Evolutionary conservation across 1,139 yeast genomes (phyloP).

Genomic region (Suhomyces bribrorum): DNA sequence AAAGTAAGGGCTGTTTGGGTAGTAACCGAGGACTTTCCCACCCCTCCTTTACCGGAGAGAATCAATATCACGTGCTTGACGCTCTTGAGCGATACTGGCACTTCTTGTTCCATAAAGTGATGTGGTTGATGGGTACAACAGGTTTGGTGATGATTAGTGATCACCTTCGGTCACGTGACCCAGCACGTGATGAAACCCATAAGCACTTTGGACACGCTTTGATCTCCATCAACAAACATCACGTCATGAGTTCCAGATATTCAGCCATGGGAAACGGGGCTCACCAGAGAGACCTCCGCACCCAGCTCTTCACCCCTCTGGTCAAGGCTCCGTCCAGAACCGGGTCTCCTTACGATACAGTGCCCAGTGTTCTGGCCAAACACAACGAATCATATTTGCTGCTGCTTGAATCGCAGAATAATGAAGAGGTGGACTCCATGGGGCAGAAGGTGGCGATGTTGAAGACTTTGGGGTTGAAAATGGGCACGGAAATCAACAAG

Average conservation of each 20-base stretch:
- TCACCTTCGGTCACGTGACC: too few relatives aligned
- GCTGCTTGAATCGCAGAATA: conserved; percentile 82
- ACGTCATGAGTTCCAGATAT: conserved; percentile 25
- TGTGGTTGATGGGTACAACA: not conserved
- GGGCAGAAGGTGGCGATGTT: conserved; percentile 68
- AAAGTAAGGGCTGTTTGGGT: conserved; percentile 86
- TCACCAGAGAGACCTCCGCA: conserved; percentile 49
- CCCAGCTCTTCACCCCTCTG: conserved; percentile 42
- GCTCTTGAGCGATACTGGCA: conserved; percentile 55
- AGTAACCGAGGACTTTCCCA: conserved; percentile 94
- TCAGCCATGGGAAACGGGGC: conserved; percentile 38
- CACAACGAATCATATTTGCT: conserved; percentile 60
- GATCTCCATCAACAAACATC: not conserved
- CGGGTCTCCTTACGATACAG: conserved; percentile 54
- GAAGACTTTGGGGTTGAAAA: conserved; percentile 67
- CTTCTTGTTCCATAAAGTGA: conserved; percentile 27
- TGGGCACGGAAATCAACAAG: conserved; percentile 85
- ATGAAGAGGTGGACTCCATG: conserved; percentile 72
- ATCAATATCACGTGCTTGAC: conserved; percentile 66
- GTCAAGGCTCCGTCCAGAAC: conserved; percentile 39
- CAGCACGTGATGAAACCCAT: not conserved
- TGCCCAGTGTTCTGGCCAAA: conserved; percentile 35
- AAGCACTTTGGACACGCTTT: not conserved
- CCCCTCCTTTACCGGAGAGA: conserved; percentile 57
- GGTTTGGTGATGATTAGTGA: conserved; percentile 1